phyloP scores from a whole-genome alignment of 2,329 filamentous ascomycete species.

The Chaetomium sp. region DNA sequence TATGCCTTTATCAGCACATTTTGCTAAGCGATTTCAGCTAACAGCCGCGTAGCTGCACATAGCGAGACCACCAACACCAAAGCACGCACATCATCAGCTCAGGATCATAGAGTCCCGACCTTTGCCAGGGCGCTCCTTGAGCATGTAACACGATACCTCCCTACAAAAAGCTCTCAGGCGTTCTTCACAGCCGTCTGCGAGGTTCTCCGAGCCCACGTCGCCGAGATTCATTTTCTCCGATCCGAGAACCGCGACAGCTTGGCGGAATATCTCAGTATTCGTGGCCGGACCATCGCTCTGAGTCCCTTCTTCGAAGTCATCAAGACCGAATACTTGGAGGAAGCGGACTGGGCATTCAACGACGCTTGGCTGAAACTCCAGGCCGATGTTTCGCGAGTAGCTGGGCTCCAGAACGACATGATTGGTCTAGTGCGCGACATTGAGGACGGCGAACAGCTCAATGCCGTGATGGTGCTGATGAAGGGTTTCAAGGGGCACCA shows the following conservation, averaged over 20 bases:
- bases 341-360: not conserved
- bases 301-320: conserved; percentile 19
- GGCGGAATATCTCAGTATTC: conserved; percentile 13
- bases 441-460: conserved; percentile 14
- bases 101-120: conserved; percentile 3
- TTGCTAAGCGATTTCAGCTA: not conserved
- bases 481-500: not conserved
- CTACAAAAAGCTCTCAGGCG: not conserved
- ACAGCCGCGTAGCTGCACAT: not conserved
- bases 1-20: not conserved
- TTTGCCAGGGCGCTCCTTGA: not conserved
- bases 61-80: not conserved
- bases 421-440: conserved; percentile 14
- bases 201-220: conserved; percentile 9
- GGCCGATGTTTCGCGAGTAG: conserved; percentile 8
- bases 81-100: not conserved
- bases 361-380: conserved; percentile 7
- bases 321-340: conserved; percentile 13
- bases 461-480: conserved; percentile 14
- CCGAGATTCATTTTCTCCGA: conserved; percentile 12
- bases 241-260: not conserved
- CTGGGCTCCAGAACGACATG: conserved; percentile 17
- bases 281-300: conserved; percentile 15
- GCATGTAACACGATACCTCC: conserved; percentile 7
- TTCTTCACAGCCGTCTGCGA: conserved; percentile 9